Base-by-base conservation (phyloP, 257 asterid genomes). In the Scutellaria barbata region DNA sequence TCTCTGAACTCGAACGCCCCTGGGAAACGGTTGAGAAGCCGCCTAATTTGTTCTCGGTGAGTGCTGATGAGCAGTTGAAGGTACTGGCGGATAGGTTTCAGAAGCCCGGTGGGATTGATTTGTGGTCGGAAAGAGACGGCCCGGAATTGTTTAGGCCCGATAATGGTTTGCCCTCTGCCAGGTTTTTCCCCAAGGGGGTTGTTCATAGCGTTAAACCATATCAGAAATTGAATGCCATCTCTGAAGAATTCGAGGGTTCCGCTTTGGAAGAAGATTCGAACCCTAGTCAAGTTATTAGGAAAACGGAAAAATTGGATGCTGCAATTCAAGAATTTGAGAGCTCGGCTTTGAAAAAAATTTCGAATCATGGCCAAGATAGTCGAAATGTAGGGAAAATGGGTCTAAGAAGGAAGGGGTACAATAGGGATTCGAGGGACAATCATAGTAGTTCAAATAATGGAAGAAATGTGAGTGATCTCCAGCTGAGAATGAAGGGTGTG, bases 71-170 rank as follows among this genome's bases (percentile, higher is more conserved):
- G 80, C 98, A 92, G 77, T 58, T 95, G 82, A 92, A 86, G 88
- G 98, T 85, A 12, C 78, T 95, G 81, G 99, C 99, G 1, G 99
- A 92, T 60, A 84, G 99, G 76, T 95, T 95, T 76, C 97, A 95
- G 90, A 92, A 76, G 86, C 96, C 95, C 57, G 97, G 97, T 0
- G 99, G 98, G 75, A 81, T 95, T 42, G 99, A 95, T 77, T 67
- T 92, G 95, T 92, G 99, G 98, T 84, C 96, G 0, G 97, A 95
- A 2, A 78, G 78, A 20, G 98, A 92, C 33, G 99, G 99, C 33
- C 98, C 98, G 35, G 94, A 95, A 53, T 72, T 95, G 86, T 87
- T 95, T 46, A 77, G 92, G 79, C 53, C 73, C 53, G 88, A 77
- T 66, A 57, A 74, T 43, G 95, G 77, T 10, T 55, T 87, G 69